phyloP scores from a whole-genome alignment of 441 rosid genomes.

The Breynia disticha region DNA sequence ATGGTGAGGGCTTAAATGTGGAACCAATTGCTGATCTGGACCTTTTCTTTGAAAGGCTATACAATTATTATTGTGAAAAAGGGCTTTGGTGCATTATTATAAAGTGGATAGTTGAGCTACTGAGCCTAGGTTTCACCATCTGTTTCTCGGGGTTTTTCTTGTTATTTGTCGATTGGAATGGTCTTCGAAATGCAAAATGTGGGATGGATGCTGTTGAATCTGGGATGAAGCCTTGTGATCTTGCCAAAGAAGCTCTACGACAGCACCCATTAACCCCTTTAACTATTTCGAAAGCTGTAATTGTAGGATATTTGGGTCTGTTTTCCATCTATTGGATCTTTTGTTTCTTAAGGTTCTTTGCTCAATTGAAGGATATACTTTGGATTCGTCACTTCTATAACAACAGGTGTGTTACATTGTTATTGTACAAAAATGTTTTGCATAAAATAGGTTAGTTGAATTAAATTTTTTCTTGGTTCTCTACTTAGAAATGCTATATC shows the following conservation, averaged over 20 bases:
- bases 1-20: conserved; percentile 76
- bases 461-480: background rate
- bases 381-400: conserved; percentile 75
- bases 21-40: conserved; percentile 91
- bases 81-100: conserved; percentile 94
- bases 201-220: conserved; percentile 99
- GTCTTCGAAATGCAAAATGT: conserved; percentile 94
- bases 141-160: conserved; percentile 95
- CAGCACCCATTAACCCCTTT: conserved; percentile 81
- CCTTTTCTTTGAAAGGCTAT: conserved; percentile 83
- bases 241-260: conserved; percentile 85
- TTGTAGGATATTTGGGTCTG: conserved; percentile 81
- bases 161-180: conserved; percentile 92
- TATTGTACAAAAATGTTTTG: conserved; percentile 6
- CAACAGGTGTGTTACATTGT: conserved; percentile 45
- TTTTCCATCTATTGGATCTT: conserved; percentile 85
- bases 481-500: conserved; percentile 14
- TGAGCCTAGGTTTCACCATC: conserved; percentile 79
- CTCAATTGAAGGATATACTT: conserved; percentile 75
- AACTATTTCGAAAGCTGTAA: conserved; percentile 70
- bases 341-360: conserved; percentile 88
- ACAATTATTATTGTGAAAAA: conserved; percentile 92
- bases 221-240: conserved; percentile 94
- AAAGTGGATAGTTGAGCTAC: conserved; percentile 94
- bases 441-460: background rate